Conservation (phyloP, 1,139 yeast genomes). For the Suzukiozyma palmioleophila region DNA sequence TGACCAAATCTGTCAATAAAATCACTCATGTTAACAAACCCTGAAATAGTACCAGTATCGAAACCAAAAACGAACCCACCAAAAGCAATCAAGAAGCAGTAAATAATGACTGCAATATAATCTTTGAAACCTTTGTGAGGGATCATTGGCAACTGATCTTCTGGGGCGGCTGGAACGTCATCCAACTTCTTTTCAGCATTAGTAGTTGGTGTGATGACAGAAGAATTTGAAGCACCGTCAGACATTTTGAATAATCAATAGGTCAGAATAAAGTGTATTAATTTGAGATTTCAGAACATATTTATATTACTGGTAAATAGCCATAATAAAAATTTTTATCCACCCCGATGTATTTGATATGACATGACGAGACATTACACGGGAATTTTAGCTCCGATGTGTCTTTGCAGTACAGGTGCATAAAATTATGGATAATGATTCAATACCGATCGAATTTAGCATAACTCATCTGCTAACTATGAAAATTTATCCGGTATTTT, state of each 20-base stretch:
- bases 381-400: no score
- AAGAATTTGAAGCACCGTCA: background rate
- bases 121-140: slow-evolving; percentile 28
- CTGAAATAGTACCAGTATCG: slow-evolving; percentile 74
- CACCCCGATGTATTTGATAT: no score
- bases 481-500: no score
- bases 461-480: no score
- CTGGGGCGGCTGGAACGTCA: background rate
- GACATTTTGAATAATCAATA: background rate
- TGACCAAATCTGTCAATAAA: slow-evolving; percentile 49
- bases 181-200: background rate
- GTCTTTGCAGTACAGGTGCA: no score
- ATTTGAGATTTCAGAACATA: background rate
- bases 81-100: slow-evolving; percentile 47
- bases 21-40: slow-evolving; percentile 54
- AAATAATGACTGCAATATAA: slow-evolving; percentile 28
- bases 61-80: slow-evolving; percentile 73
- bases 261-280: background rate
- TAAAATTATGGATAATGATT: no score
- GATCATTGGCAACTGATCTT: slow-evolving; percentile 8
- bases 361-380: no score
- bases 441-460: no score
- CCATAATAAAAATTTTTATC: slow-evolving; percentile 1
- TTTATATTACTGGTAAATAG: background rate
- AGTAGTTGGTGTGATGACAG: background rate